phyloP scores from a whole-genome alignment of 495 filamentous ascomycete genomes.

The Podospora anserina region DNA sequence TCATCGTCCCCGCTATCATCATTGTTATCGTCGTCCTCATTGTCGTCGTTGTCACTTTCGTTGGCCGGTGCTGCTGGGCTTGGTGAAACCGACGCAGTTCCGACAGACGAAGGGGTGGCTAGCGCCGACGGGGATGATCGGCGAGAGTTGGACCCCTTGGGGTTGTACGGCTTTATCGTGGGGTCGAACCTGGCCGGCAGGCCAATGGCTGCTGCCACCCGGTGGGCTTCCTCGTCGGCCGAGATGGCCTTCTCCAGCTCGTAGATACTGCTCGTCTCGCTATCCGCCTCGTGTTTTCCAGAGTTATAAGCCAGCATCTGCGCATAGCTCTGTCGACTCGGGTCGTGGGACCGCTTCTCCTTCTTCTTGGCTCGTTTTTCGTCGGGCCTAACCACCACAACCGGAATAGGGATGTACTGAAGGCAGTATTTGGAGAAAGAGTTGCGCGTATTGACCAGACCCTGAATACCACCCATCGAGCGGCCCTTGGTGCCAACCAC shows the following conservation, averaged over 20 bases:
- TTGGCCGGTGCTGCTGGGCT: constrained; percentile 22
- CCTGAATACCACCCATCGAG: constrained; percentile 82
- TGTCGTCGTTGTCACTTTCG: constrained; percentile 48
- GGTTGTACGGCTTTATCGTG: constrained; percentile 46
- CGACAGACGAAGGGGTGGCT: constrained; percentile 26
- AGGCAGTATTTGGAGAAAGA: constrained; percentile 96
- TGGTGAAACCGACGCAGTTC: constrained; percentile 20
- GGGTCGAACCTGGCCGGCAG: constrained; percentile 58
- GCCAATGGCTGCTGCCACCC: constrained; percentile 68
- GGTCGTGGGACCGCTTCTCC: constrained; percentile 77
- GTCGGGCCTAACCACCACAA: constrained; percentile 88
- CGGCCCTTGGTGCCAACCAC: constrained; percentile 90
- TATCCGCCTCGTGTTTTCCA: constrained; percentile 54
- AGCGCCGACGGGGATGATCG: constrained; percentile 30
- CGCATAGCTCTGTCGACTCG: constrained; percentile 72
- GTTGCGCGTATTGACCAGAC: constrained; percentile 72
- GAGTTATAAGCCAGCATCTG: constrained; percentile 70
- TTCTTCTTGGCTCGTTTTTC: constrained; percentile 92
- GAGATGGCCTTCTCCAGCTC: constrained; percentile 47
- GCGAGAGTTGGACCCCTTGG: constrained; percentile 21
- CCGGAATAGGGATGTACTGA: constrained; percentile 94
- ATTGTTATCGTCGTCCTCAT: constrained; percentile 33
- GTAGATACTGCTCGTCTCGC: constrained; percentile 45
- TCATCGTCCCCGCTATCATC: constrained; percentile 42
- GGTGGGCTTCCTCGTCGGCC: constrained; percentile 63